phyloP scores from a whole-genome alignment of 2,329 filamentous ascomycete species.

The Nakataea oryzae region DNA sequence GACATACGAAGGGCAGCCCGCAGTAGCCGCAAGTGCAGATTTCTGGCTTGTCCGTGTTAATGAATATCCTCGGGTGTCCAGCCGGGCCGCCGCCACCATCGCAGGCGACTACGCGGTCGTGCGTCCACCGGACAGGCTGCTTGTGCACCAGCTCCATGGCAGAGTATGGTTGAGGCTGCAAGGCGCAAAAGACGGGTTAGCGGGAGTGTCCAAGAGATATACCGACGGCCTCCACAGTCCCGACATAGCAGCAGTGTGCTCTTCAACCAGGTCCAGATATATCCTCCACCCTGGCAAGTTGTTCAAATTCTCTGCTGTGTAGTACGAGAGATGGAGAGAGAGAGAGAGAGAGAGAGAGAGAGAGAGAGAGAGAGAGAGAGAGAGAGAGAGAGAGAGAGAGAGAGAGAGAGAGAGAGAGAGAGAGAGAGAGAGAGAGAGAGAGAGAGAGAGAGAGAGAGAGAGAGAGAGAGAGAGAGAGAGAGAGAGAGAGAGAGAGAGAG shows the following conservation, averaged over 20 bases:
- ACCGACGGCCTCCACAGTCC: no score
- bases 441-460: no score
- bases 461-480: no score
- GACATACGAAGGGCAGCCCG: constrained; percentile 78
- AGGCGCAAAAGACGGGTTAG: background rate
- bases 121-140: constrained; percentile 87
- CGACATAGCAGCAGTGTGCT: background rate
- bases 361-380: no score
- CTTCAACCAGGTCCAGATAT: background rate
- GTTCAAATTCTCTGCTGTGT: background rate
- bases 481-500: no score
- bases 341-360: no score
- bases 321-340: no score
- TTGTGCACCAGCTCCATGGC: constrained; percentile 95
- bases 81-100: constrained; percentile 85
- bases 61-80: constrained; percentile 89
- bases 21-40: constrained; percentile 86
- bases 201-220: background rate
- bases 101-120: constrained; percentile 72
- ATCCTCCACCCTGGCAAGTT: no score
- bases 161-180: constrained; percentile 73
- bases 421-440: no score
- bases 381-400: no score
- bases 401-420: no score
- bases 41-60: constrained; percentile 96